These are phyloP conservation scores for Rhizomucor pusillus DNA, from an alignment of 371 early-diverging fungal genomes.

Conservation along the genomic window DNA sequence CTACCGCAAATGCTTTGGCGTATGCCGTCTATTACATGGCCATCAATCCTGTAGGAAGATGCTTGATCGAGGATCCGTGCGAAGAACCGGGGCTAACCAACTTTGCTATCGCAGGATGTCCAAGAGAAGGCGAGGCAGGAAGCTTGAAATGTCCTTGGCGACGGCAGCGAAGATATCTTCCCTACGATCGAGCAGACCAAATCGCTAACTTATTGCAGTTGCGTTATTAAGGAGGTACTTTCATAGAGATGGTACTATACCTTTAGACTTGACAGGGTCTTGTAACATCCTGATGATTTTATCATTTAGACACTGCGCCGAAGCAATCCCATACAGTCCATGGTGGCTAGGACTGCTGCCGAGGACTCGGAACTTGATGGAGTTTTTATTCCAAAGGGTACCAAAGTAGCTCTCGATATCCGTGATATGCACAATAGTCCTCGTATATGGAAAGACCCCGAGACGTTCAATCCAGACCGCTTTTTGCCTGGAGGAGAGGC, in stretches of 20 bases:
- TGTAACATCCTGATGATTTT: too few relatives aligned
- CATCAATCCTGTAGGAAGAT: background rate
- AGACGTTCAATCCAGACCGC: constrained; percentile 19
- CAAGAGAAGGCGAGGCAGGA: constrained; percentile 52
- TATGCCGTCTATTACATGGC: constrained; percentile 22
- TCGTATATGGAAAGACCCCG: constrained; percentile 19
- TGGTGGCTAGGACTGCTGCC: constrained; percentile 11
- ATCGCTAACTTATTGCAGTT: constrained; percentile 14
- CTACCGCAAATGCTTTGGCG: constrained; percentile 31
- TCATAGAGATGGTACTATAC: too few relatives aligned
- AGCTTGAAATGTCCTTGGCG: constrained; percentile 49
- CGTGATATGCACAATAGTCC: constrained; percentile 16
- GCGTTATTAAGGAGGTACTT: constrained; percentile 27
- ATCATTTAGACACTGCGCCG: constrained; percentile 12
- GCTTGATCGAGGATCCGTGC: background rate
- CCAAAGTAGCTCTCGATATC: constrained; percentile 9
- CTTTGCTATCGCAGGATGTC: constrained; percentile 22
- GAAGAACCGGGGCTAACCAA: background rate
- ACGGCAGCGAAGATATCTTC: constrained; percentile 32
- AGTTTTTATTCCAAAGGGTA: constrained; percentile 18
- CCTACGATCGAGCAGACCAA: constrained; percentile 28
- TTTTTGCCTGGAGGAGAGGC: constrained; percentile 15
- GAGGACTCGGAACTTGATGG: constrained; percentile 16
- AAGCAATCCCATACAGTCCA: constrained; percentile 1
- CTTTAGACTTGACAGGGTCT: too few relatives aligned